A percentile compares a stretch with the other conserved stretches of the same genome.
phyloP scores from a whole-genome alignment of 306 rosid species.

The Oxytropis ochrocephala region DNA sequence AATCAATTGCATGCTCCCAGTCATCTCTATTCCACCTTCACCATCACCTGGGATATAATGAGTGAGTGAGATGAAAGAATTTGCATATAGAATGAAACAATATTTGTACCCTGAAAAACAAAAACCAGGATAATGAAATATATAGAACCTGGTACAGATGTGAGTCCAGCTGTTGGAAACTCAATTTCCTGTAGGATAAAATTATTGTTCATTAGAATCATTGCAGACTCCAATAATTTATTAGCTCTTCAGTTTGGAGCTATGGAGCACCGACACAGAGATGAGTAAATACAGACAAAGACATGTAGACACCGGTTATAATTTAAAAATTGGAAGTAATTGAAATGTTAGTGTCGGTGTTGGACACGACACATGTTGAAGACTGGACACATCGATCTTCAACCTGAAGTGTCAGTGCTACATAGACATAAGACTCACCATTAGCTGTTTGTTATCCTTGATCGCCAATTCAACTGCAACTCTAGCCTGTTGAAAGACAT shows the following conservation, averaged over 20 bases:
- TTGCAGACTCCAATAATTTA: constrained; percentile 29
- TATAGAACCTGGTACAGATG: constrained; percentile 81
- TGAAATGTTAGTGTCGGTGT: no score
- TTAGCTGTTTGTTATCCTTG: constrained; percentile 63
- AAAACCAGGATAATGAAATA: neutral
- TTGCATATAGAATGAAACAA: neutral
- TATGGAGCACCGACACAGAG: no score
- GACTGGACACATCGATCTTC: no score
- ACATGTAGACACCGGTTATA: no score
- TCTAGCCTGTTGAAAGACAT: constrained; percentile 50
- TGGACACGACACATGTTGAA: no score
- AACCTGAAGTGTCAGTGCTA: no score
- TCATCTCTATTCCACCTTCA: constrained; percentile 97
- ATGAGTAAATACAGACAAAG: no score
- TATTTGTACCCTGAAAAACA: neutral
- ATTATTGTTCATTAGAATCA: constrained; percentile 30
- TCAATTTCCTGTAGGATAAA: constrained; percentile 85
- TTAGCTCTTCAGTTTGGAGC: neutral
- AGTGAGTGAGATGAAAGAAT: constrained; percentile 7
- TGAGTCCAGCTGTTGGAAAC: constrained; percentile 92
- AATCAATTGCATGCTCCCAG: constrained; percentile 83
- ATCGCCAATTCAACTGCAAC: constrained; percentile 71
- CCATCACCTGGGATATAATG: constrained; percentile 73
- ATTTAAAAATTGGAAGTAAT: no score
- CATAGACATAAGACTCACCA: constrained; percentile 69